Evolutionary conservation across 805 yeast species (phyloP).

Genomic region (Dipodascus albidus): DNA sequence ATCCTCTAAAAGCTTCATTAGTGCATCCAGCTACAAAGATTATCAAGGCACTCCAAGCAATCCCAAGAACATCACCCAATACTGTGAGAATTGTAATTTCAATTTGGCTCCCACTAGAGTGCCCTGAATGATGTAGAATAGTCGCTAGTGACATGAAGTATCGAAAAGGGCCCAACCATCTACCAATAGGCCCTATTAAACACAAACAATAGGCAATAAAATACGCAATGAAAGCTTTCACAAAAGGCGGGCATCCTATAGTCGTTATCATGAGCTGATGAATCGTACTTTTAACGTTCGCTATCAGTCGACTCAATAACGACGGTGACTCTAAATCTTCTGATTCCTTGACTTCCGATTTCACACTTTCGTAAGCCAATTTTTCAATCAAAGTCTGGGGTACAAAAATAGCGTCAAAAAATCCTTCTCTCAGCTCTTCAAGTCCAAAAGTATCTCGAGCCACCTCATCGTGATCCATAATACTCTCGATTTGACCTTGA

Average conservation of each 20-base stretch:
- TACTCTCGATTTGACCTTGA: slow-evolving; percentile 6
- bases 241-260: not conserved
- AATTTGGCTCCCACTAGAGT: slow-evolving; percentile 35
- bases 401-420: slow-evolving; percentile 35
- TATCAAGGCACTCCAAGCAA: slow-evolving; percentile 36
- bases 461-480: slow-evolving; percentile 18
- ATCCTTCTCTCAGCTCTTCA: slow-evolving; percentile 39
- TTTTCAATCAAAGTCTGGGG: slow-evolving; percentile 18
- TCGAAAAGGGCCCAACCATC: slow-evolving; percentile 34
- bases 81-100: slow-evolving; percentile 33
- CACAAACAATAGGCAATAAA: slow-evolving; percentile 31
- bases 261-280: not conserved
- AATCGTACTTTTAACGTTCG: slow-evolving; percentile 3
- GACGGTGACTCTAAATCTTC: not conserved
- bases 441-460: slow-evolving; percentile 27
- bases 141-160: slow-evolving; percentile 34
- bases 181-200: slow-evolving; percentile 27
- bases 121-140: slow-evolving; percentile 36
- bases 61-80: slow-evolving; percentile 30
- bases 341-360: not conserved
- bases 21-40: slow-evolving; percentile 32
- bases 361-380: slow-evolving; percentile 2
- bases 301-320: not conserved
- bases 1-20: slow-evolving; percentile 30
- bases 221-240: slow-evolving; percentile 31